Percentiles rank a stretch among this genome's conserved stretches.
Evolutionary conservation across 2,329 filamentous ascomycete species (phyloP).

Genomic region (Lasiodiplodia hormozganensis): DNA sequence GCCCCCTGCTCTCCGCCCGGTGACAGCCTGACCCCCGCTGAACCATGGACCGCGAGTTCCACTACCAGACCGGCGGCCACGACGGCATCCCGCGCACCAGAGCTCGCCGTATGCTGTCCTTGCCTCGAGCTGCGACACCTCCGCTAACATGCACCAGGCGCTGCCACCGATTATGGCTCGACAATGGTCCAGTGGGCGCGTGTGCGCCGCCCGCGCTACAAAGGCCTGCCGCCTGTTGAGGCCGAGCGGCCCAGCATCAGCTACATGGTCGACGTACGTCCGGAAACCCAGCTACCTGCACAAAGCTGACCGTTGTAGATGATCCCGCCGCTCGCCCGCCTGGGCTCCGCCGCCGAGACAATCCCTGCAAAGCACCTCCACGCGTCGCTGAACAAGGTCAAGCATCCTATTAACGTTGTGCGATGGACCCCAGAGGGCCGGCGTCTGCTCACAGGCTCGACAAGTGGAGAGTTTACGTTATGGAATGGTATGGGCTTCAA

Average conservation of each 20-base stretch:
- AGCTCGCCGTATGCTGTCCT: conserved; percentile 21
- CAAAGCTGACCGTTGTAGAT: conserved; percentile 63
- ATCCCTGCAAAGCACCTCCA: conserved; percentile 96
- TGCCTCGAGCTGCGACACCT: neutral
- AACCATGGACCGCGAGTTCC: conserved; percentile 45
- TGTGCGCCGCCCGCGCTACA: conserved; percentile 77
- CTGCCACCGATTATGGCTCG: conserved; percentile 91
- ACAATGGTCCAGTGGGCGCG: conserved; percentile 92
- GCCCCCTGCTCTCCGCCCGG: neutral
- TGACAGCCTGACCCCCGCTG: conserved; percentile 6
- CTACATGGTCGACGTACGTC: conserved; percentile 84
- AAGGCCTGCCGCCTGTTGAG: conserved; percentile 74
- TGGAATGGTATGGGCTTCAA: conserved; percentile 99
- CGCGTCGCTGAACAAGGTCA: conserved; percentile 98
- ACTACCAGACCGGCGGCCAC: conserved; percentile 36
- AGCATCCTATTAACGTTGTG: conserved; percentile 96
- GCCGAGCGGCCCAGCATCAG: conserved; percentile 84
- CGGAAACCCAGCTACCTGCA: neutral
- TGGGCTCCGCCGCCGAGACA: conserved; percentile 78
- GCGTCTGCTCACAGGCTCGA: conserved; percentile 87
- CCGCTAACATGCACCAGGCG: conserved; percentile 61
- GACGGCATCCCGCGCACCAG: conserved; percentile 30
- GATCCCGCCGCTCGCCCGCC: conserved; percentile 80
- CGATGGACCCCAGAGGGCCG: conserved; percentile 97
- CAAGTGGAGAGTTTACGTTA: conserved; percentile 95